phyloP scores from a whole-genome alignment of 139 green algal species.

The Zygnema cylindricum region DNA sequence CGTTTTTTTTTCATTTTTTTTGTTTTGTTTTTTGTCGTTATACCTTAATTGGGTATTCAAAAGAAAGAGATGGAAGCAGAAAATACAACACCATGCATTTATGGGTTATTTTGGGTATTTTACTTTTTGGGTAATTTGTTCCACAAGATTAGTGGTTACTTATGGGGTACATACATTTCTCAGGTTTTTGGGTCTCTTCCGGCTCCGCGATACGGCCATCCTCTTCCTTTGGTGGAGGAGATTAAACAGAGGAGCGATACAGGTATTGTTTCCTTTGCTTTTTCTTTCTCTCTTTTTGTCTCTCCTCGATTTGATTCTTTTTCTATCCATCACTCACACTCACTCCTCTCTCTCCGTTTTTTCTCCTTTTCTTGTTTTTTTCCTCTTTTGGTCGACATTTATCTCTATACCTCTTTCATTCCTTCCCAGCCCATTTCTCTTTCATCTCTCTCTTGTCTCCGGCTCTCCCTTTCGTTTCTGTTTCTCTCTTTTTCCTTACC shows the following conservation, averaged over 20 bases:
- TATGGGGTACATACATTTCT: too few relatives aligned
- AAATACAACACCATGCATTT: too few relatives aligned
- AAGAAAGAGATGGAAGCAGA: neutral
- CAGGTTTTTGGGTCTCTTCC: conserved; percentile 57
- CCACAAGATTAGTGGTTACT: too few relatives aligned
- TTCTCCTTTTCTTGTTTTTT: conserved; percentile 23
- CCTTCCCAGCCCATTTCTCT: too few relatives aligned
- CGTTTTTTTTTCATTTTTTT: conserved; percentile 22
- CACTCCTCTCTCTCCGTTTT: neutral
- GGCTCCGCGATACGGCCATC: conserved; percentile 44
- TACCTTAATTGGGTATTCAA: neutral
- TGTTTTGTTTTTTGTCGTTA: neutral
- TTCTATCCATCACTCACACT: neutral
- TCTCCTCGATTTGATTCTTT: conserved; percentile 5
- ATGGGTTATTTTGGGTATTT: too few relatives aligned
- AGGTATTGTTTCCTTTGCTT: conserved; percentile 52
- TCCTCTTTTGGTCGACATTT: neutral
- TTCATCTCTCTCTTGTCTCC: too few relatives aligned
- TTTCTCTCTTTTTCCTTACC: too few relatives aligned
- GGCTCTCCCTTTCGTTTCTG: too few relatives aligned
- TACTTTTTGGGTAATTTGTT: too few relatives aligned
- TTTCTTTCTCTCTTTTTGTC: conserved; percentile 42
- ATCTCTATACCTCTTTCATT: too few relatives aligned
- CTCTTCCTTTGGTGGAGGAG: conserved; percentile 41
- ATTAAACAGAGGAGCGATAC: conserved; percentile 59